phyloP scores from a whole-genome alignment of 2,329 filamentous ascomycete genomes.

The Microsporum audouinii region DNA sequence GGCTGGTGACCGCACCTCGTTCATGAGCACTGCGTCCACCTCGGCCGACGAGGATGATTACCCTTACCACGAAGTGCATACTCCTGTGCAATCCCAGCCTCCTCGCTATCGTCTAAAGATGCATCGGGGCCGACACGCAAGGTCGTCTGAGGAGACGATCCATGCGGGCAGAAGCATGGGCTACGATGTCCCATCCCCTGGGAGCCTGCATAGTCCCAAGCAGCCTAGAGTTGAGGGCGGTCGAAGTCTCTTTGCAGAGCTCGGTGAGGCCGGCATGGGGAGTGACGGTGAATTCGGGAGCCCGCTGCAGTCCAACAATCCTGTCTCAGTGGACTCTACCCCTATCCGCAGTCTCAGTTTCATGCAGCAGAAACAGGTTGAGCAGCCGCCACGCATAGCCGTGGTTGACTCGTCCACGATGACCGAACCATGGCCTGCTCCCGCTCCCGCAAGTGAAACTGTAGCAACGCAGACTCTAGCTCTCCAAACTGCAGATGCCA shows the following conservation, averaged over 20 bases:
- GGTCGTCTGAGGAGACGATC: constrained; percentile 34
- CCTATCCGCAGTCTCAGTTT: constrained; percentile 19
- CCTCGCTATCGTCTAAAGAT: constrained; percentile 61
- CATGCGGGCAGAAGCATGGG: constrained; percentile 29
- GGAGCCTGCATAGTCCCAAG: constrained; percentile 38
- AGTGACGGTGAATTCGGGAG: constrained; percentile 55
- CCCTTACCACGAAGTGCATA: constrained; percentile 52
- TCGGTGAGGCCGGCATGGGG: constrained; percentile 63
- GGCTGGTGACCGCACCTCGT: constrained; percentile 52
- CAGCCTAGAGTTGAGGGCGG: constrained; percentile 39
- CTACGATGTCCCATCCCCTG: constrained; percentile 42
- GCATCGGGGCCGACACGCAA: constrained; percentile 53
- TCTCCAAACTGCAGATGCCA: constrained; percentile 1
- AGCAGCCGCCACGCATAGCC: constrained; percentile 20
- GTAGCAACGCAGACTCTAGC: constrained; percentile 8
- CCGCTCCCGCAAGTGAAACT: constrained; percentile 33
- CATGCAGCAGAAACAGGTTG: background rate
- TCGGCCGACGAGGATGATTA: constrained; percentile 64
- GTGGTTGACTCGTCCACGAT: constrained; percentile 53
- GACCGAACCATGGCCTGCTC: constrained; percentile 41
- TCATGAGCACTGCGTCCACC: constrained; percentile 79
- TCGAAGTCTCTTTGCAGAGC: constrained; percentile 83
- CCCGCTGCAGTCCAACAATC: constrained; percentile 24
- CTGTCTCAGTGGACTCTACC: constrained; percentile 29
- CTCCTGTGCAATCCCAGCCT: constrained; percentile 52